These are phyloP conservation scores for Sequoiadendron giganteum DNA, from an alignment of 75 land plant genomes.

Conservation along the genomic window DNA sequence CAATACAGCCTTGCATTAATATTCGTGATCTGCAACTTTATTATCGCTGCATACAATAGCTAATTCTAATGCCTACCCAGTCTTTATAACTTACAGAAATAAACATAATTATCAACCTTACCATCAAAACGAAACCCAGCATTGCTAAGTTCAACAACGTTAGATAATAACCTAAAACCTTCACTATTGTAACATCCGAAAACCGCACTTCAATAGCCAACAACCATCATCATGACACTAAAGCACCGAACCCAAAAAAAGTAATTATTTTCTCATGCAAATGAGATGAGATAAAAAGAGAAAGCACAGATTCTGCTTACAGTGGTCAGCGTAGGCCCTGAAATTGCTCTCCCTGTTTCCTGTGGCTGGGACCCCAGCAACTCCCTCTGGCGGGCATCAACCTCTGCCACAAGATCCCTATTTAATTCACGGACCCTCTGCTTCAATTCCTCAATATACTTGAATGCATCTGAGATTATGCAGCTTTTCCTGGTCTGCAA, in stretches of 20 bases:
- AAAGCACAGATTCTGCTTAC: not conserved
- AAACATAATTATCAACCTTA: no score
- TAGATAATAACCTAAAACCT: no score
- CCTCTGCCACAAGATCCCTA: slow-evolving; percentile 13
- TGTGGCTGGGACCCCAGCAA: not conserved
- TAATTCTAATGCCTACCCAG: no score
- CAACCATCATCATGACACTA: not conserved
- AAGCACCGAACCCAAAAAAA: not conserved
- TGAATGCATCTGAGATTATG: slow-evolving; percentile 41
- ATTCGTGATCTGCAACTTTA: no score
- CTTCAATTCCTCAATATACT: slow-evolving; percentile 47
- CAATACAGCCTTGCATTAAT: no score
- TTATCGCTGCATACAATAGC: no score
- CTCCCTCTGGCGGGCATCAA: not conserved
- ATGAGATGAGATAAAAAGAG: not conserved
- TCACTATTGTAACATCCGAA: no score
- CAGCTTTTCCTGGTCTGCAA: slow-evolving; percentile 26
- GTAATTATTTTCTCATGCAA: not conserved
- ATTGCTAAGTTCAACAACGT: no score
- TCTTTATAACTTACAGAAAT: no score
- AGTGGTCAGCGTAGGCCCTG: not conserved
- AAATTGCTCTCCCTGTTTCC: not conserved
- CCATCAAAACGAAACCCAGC: no score
- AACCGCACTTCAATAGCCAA: no score
- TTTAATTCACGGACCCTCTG: slow-evolving; percentile 27